Evolutionary conservation across 805 yeast species (phyloP).

Genomic region (Zygoascus tannicola): DNA sequence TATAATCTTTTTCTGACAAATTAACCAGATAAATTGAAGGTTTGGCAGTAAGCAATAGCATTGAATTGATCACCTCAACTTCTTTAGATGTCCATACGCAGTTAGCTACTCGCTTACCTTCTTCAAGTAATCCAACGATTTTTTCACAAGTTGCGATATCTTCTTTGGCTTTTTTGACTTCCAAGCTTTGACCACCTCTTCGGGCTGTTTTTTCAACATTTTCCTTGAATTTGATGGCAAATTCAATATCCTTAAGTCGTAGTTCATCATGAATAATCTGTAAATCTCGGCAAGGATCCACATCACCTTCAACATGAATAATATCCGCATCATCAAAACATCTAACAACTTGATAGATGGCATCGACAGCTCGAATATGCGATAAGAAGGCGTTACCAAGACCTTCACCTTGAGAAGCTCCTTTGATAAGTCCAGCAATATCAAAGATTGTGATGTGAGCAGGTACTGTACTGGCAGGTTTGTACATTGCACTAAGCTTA

Average conservation of each 20-base stretch:
- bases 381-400: slow-evolving; percentile 94
- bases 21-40: slow-evolving; percentile 90
- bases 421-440: slow-evolving; percentile 61
- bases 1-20: slow-evolving; percentile 79
- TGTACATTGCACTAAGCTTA: slow-evolving; percentile 38
- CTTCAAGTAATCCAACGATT: slow-evolving; percentile 68
- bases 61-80: slow-evolving; percentile 79
- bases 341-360: slow-evolving; percentile 94
- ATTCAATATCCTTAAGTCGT: slow-evolving; percentile 94
- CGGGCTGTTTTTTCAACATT: slow-evolving; percentile 68
- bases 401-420: slow-evolving; percentile 58
- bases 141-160: slow-evolving; percentile 56
- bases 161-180: slow-evolving; percentile 30
- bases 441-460: slow-evolving; percentile 52
- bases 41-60: slow-evolving; percentile 87
- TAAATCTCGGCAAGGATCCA: slow-evolving; percentile 89
- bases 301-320: slow-evolving; percentile 94
- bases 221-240: slow-evolving; percentile 74
- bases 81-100: slow-evolving; percentile 83
- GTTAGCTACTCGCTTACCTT: slow-evolving; percentile 82
- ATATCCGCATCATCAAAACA: slow-evolving; percentile 97
- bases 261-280: slow-evolving; percentile 86
- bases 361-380: slow-evolving; percentile 95
- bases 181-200: slow-evolving; percentile 84
- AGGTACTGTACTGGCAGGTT: slow-evolving; percentile 43